These are phyloP conservation scores for Cryphonectria parasitica DNA, from an alignment of 2,329 filamentous ascomycete genomes.

Conservation along the genomic window DNA sequence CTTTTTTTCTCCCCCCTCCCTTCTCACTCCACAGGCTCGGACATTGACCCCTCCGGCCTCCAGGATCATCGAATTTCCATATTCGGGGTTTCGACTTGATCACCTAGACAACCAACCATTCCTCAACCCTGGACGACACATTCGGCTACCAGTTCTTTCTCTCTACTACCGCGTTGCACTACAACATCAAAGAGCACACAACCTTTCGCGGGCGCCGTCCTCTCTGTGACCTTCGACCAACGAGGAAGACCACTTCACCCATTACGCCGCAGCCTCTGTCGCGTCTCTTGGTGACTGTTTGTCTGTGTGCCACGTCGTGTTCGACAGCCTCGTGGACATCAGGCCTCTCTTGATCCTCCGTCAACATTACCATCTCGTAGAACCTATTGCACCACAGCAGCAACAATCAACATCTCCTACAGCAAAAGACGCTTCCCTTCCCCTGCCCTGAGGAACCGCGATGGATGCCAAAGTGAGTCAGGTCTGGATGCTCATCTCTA, in stretches of 20 bases:
- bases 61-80: conserved; percentile 18
- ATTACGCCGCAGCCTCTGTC: conserved; percentile 1
- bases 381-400: conserved; percentile 28
- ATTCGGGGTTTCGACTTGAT: conserved; percentile 17
- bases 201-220: conserved; percentile 8
- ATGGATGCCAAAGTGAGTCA: conserved; percentile 49
- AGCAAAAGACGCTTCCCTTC: neutral
- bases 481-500: conserved; percentile 13
- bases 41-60: conserved; percentile 6
- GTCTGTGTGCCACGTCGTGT: conserved; percentile 9
- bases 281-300: conserved; percentile 13
- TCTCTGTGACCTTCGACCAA: neutral
- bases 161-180: conserved; percentile 12
- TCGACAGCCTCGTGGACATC: conserved; percentile 2
- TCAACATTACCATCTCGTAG: conserved; percentile 19
- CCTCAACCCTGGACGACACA: conserved; percentile 12
- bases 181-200: conserved; percentile 7
- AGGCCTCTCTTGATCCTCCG: neutral
- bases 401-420: conserved; percentile 28
- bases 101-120: conserved; percentile 28
- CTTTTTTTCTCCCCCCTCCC: no score
- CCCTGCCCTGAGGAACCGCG: conserved; percentile 19
- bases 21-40: conserved; percentile 3
- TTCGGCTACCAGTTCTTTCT: conserved; percentile 11
- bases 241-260: neutral